A percentile compares a stretch with the other conserved stretches of the same genome.
phyloP scores from a whole-genome alignment of 1,284 basidiomycete species.

The Cyathus pygmaeus region DNA sequence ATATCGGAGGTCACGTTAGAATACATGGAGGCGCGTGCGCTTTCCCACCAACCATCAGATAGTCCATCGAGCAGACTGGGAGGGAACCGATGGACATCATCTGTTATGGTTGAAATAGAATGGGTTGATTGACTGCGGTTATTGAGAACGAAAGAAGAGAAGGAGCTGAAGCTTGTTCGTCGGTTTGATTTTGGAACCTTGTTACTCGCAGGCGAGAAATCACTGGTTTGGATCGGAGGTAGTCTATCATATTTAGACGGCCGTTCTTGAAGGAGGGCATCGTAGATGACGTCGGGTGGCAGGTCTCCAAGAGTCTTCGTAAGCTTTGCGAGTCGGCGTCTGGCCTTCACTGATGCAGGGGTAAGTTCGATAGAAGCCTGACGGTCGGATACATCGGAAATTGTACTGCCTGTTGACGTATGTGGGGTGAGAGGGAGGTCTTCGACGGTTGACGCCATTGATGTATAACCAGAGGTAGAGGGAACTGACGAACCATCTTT shows the following conservation, averaged over 20 bases:
- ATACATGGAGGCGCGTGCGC: slow-evolving; percentile 6
- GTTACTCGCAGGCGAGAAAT: background rate
- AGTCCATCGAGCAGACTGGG: slow-evolving; percentile 24
- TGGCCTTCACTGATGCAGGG: slow-evolving; percentile 3
- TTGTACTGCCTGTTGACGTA: background rate
- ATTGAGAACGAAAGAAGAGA: slow-evolving; percentile 14
- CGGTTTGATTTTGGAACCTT: slow-evolving; percentile 4
- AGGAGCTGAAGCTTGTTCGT: slow-evolving; percentile 1
- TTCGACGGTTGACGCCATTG: slow-evolving; percentile 11
- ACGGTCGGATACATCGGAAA: background rate
- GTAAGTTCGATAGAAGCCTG: background rate
- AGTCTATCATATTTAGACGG: background rate
- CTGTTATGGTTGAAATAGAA: slow-evolving; percentile 18
- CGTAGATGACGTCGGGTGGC: slow-evolving; percentile 10
- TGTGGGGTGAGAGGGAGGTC: slow-evolving; percentile 1
- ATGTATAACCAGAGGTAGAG: background rate
- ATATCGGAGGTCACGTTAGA: slow-evolving; percentile 13
- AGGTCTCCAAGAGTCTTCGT: slow-evolving; percentile 31
- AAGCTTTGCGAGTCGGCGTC: slow-evolving; percentile 23
- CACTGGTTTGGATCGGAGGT: background rate
- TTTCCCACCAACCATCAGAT: slow-evolving; percentile 23
- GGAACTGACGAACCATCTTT: background rate
- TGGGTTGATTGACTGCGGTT: slow-evolving; percentile 10
- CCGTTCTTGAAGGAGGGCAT: background rate
- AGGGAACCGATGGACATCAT: slow-evolving; percentile 18